A percentile compares a stretch with the other conserved stretches of the same genome.
phyloP scores from a whole-genome alignment of 495 filamentous ascomycete species.

The Ramalina intermedia region DNA sequence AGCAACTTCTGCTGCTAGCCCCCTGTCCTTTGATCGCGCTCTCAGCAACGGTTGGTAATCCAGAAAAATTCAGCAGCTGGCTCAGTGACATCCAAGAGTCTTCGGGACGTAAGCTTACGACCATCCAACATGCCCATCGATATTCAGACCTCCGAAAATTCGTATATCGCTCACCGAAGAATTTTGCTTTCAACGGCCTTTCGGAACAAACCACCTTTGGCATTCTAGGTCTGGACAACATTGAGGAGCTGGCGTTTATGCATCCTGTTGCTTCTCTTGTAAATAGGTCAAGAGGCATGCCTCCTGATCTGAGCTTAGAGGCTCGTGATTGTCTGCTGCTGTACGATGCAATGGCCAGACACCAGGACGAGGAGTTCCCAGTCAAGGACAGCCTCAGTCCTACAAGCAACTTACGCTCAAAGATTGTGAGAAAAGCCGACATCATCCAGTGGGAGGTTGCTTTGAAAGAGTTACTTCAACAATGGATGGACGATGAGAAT shows the following conservation, averaged over 20 bases:
- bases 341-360: slow-evolving; percentile 43
- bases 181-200: slow-evolving; percentile 44
- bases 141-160: slow-evolving; percentile 68
- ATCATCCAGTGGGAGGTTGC: slow-evolving; percentile 47
- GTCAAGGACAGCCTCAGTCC: slow-evolving; percentile 36
- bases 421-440: slow-evolving; percentile 42
- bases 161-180: slow-evolving; percentile 36
- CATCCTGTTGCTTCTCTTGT: slow-evolving; percentile 52
- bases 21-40: slow-evolving; percentile 70
- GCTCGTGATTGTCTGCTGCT: slow-evolving; percentile 53
- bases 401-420: slow-evolving; percentile 21
- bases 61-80: slow-evolving; percentile 54
- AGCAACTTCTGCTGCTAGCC: slow-evolving; percentile 58
- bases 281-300: slow-evolving; percentile 42
- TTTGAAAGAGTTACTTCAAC: slow-evolving; percentile 41
- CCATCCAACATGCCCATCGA: slow-evolving; percentile 49
- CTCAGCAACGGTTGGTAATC: slow-evolving; percentile 69
- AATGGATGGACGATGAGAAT: slow-evolving; percentile 42
- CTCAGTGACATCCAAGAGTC: slow-evolving; percentile 42
- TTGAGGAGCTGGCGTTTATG: slow-evolving; percentile 39
- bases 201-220: slow-evolving; percentile 24
- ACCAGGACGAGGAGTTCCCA: slow-evolving; percentile 30
- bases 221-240: slow-evolving; percentile 37
- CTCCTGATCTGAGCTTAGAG: slow-evolving; percentile 52
- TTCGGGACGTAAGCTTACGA: slow-evolving; percentile 41